These are phyloP conservation scores for Termitomyces sp. DNA, from an alignment of 768 basidiomycete species.

Conservation along the genomic window DNA sequence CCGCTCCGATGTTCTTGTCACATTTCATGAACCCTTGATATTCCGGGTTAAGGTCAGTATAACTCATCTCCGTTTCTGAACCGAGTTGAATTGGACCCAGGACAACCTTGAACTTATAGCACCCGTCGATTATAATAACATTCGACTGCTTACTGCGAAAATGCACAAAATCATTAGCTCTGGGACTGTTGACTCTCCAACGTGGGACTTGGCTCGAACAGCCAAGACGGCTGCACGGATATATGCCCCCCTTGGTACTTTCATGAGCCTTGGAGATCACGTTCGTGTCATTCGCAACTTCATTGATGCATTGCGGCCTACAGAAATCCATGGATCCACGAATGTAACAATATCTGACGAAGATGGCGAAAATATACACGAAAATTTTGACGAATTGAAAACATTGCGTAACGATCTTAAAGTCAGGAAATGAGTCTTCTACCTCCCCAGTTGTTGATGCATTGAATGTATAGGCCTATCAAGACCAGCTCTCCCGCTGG, in stretches of 20 bases:
- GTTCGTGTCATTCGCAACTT: conserved; percentile 76
- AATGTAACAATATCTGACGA: conserved; percentile 20
- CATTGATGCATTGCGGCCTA: conserved; percentile 66
- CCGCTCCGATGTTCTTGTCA: conserved; percentile 84
- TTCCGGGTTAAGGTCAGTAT: conserved; percentile 61
- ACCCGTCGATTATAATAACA: conserved; percentile 60
- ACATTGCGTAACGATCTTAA: conserved; percentile 55
- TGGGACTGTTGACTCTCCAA: conserved; percentile 82
- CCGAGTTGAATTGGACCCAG: conserved; percentile 30
- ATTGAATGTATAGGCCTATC: conserved; percentile 52
- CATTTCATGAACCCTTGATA: conserved; percentile 69
- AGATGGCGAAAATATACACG: conserved; percentile 11
- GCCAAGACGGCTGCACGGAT: conserved; percentile 78
- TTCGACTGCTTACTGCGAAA: conserved; percentile 57
- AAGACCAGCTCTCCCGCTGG: conserved; percentile 63
- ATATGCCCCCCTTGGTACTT: conserved; percentile 86
- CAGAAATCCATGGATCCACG: conserved; percentile 29
- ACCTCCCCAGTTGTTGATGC: background rate
- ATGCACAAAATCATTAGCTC: conserved; percentile 71
- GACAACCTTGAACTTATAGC: conserved; percentile 69
- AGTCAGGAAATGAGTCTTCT: conserved; percentile 33
- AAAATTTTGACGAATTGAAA: conserved; percentile 27
- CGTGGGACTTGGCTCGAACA: conserved; percentile 74
- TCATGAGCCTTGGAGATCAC: conserved; percentile 82
- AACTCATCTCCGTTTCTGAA: background rate